Evolutionary conservation across 176 grass and related monocot species (phyloP).

Genomic region (Typha latifolia): DNA sequence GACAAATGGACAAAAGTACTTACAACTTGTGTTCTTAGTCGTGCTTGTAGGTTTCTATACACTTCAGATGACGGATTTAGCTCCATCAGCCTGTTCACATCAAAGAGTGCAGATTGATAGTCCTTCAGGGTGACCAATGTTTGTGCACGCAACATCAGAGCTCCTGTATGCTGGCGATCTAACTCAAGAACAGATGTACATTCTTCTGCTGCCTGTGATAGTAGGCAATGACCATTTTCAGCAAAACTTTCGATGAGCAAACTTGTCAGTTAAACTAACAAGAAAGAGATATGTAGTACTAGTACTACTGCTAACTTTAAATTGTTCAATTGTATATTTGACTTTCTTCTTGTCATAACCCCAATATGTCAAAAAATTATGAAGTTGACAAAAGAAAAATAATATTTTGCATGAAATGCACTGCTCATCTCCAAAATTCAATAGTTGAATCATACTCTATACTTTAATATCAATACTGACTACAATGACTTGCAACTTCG

Average conservation of each 20-base stretch:
- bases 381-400: too few species aligned
- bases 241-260: background rate
- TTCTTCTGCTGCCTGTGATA: slow-evolving; percentile 72
- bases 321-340: too few species aligned
- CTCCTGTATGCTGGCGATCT: slow-evolving; percentile 75
- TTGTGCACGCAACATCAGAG: slow-evolving; percentile 90
- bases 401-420: too few species aligned
- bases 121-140: slow-evolving; percentile 87
- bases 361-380: too few species aligned
- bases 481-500: too few species aligned
- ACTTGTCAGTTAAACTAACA: background rate
- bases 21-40: slow-evolving; percentile 92
- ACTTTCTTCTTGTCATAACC: too few species aligned
- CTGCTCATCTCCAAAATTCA: too few species aligned
- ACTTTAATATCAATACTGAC: too few species aligned
- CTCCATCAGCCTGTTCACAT: slow-evolving; percentile 79
- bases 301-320: too few species aligned
- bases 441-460: too few species aligned
- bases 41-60: slow-evolving; percentile 64
- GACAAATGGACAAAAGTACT: too few species aligned
- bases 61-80: slow-evolving; percentile 86
- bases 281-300: background rate
- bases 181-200: slow-evolving; percentile 95
- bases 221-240: background rate
- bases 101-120: slow-evolving; percentile 94